Evolutionary conservation across 768 basidiomycete genomes (phyloP).

Genomic region (Xerocomellus chrysenteron): DNA sequence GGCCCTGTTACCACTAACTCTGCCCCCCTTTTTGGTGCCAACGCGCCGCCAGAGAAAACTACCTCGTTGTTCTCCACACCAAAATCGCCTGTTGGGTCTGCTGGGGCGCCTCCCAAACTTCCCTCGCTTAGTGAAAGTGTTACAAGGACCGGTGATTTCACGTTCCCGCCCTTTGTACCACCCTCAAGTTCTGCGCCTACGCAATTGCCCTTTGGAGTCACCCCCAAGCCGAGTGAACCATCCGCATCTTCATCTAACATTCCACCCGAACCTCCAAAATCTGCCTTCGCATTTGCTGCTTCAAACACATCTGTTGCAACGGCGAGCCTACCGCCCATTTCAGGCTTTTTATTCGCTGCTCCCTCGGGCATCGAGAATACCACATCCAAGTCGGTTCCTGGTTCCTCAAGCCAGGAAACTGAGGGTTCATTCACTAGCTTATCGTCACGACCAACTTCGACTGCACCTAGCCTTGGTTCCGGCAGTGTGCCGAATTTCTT

Average conservation of each 20-base stretch:
- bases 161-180: slow-evolving; percentile 27
- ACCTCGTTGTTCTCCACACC: slow-evolving; percentile 30
- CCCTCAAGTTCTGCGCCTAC: slow-evolving; percentile 12
- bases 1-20: slow-evolving; percentile 9
- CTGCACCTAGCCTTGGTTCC: slow-evolving; percentile 16
- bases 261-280: slow-evolving; percentile 25
- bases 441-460: slow-evolving; percentile 10
- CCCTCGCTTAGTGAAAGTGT: slow-evolving; percentile 19
- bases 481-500: slow-evolving; percentile 25
- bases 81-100: slow-evolving; percentile 32
- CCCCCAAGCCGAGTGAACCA: slow-evolving; percentile 21
- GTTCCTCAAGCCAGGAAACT: slow-evolving; percentile 10
- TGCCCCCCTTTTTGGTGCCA: slow-evolving; percentile 11
- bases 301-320: slow-evolving; percentile 6
- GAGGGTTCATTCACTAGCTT: slow-evolving; percentile 5
- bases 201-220: slow-evolving; percentile 12
- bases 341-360: slow-evolving; percentile 20
- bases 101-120: slow-evolving; percentile 10
- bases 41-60: slow-evolving; percentile 16
- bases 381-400: slow-evolving; percentile 2
- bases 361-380: slow-evolving; percentile 9
- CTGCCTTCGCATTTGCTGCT: slow-evolving; percentile 27
- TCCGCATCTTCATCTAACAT: slow-evolving; percentile 11
- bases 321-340: slow-evolving; percentile 6
- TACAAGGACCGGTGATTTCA: slow-evolving; percentile 21